Percentiles rank a stretch among this genome's conserved stretches.
phyloP scores from a whole-genome alignment of 2,329 filamentous ascomycete genomes.

The Arthrobotrys entomopaga region DNA sequence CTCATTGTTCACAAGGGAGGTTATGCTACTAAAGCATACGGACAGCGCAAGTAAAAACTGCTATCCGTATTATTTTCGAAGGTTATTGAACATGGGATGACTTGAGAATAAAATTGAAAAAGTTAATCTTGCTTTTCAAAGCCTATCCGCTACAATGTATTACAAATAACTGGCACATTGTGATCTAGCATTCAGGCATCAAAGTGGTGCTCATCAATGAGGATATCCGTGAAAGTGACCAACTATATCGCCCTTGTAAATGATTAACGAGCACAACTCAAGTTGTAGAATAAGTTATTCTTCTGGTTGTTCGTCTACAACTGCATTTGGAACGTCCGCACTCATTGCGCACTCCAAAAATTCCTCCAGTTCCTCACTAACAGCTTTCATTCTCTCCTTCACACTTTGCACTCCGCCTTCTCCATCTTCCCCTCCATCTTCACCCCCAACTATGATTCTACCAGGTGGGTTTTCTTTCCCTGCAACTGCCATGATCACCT shows the following conservation, averaged over 20 bases:
- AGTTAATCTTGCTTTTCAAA: neutral
- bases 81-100: neutral
- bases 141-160: conserved; percentile 5
- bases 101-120: conserved; percentile 23
- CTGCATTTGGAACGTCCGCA: conserved; percentile 72
- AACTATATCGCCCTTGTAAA: too few species aligned
- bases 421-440: conserved; percentile 62
- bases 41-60: conserved; percentile 66
- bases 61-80: too few species aligned
- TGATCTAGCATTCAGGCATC: neutral
- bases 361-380: conserved; percentile 94
- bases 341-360: conserved; percentile 90
- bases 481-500: conserved; percentile 89
- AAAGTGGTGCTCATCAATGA: neutral
- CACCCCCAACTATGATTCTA: conserved; percentile 89
- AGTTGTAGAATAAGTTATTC: conserved; percentile 14
- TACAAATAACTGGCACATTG: neutral
- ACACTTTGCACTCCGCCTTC: conserved; percentile 77
- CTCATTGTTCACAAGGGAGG: conserved; percentile 89
- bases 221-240: neutral
- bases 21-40: conserved; percentile 95
- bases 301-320: conserved; percentile 43
- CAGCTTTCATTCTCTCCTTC: conserved; percentile 94
- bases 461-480: conserved; percentile 96
- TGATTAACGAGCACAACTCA: too few species aligned